Evolutionary conservation across 2,329 filamentous ascomycete species (phyloP).

Genomic region (Knufia petricola): DNA sequence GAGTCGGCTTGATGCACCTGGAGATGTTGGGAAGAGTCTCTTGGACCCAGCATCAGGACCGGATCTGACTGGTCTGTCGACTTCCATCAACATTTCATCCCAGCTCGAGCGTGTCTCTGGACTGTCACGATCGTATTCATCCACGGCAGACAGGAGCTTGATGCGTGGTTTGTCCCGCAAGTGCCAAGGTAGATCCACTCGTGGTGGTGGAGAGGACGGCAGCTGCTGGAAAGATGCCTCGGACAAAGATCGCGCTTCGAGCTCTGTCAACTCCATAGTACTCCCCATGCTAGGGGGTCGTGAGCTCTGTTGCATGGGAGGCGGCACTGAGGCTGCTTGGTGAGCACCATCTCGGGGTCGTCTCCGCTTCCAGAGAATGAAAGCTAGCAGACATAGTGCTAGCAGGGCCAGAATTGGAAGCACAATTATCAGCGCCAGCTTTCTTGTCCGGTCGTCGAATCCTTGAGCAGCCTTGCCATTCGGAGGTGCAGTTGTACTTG

Average conservation of each 20-base stretch:
- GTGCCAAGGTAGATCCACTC: conserved; percentile 6
- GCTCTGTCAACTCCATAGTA: background rate
- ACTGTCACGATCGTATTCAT: background rate
- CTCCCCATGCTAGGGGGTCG: background rate
- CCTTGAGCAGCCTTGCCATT: background rate
- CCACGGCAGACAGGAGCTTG: background rate
- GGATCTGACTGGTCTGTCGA: background rate
- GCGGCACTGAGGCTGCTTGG: background rate
- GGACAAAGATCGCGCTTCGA: background rate
- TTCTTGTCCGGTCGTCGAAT: background rate
- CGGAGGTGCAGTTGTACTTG: background rate
- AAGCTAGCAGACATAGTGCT: background rate
- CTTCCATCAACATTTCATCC: conserved; percentile 4
- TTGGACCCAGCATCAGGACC: background rate
- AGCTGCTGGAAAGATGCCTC: background rate
- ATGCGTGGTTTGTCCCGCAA: background rate
- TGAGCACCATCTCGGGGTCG: background rate
- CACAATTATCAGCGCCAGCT: background rate
- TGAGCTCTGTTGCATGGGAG: background rate
- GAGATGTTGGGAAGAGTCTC: background rate
- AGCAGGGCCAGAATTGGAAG: background rate
- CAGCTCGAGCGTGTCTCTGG: conserved; percentile 1
- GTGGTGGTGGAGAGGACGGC: background rate
- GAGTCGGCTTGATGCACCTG: background rate
- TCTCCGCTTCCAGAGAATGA: background rate